Conservation (phyloP, 163 green algal species). For the Botryococcus braunii region DNA sequence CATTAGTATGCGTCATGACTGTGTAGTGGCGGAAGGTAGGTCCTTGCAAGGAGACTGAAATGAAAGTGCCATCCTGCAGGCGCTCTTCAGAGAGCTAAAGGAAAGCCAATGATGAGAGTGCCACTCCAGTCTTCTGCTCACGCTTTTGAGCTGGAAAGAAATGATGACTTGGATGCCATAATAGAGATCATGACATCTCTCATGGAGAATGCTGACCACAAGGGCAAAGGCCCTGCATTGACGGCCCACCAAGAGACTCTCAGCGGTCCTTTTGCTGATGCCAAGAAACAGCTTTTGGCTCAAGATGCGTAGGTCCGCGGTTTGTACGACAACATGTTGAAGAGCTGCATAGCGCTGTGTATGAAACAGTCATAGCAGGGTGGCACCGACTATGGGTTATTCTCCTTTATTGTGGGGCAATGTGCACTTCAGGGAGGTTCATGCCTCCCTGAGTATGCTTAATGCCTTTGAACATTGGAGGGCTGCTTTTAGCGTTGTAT, state of each 20-base stretch:
- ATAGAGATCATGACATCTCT: constrained; percentile 7
- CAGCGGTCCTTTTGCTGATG: not conserved
- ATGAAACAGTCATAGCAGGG: too few species aligned
- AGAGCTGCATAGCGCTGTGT: too few species aligned
- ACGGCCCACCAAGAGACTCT: not conserved
- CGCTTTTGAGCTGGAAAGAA: not conserved
- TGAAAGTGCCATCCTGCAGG: constrained; percentile 1
- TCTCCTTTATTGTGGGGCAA: too few species aligned
- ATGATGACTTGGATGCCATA: not conserved
- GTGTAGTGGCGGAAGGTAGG: not conserved
- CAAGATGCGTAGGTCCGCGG: not conserved
- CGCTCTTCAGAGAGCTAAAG: constrained; percentile 5
- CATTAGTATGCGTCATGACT: not conserved
- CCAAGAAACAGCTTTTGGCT: constrained; percentile 3
- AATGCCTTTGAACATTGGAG: too few species aligned
- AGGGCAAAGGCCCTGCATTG: not conserved
- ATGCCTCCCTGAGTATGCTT: too few species aligned
- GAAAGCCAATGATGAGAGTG: constrained; percentile 1
- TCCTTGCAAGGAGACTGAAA: not conserved
- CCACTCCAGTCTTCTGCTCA: not conserved
- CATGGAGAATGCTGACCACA: not conserved
- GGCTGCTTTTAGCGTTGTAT: too few species aligned
- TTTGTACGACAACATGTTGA: not conserved
- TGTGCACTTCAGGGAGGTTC: too few species aligned
- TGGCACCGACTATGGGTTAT: too few species aligned